Conservation (phyloP, 2,329 filamentous ascomycete species). For the Fusarium anthophilum region DNA sequence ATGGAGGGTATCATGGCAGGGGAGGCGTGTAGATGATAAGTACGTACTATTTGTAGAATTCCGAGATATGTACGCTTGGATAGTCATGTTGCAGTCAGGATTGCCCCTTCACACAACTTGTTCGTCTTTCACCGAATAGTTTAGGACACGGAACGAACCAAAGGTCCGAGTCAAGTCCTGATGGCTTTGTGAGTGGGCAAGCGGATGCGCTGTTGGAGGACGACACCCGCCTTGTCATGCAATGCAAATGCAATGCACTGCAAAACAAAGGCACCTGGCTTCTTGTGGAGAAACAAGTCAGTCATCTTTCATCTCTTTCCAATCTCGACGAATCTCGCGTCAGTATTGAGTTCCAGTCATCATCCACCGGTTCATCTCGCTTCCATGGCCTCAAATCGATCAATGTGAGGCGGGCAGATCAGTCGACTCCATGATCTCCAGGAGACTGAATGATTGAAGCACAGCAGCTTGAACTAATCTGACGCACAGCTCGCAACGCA, state of each 20-base stretch:
- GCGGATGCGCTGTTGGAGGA: constrained; percentile 26
- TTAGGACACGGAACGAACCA: background rate
- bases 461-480: constrained; percentile 25
- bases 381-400: constrained; percentile 25
- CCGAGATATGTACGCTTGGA: constrained; percentile 32
- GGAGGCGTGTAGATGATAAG: constrained; percentile 27
- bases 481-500: constrained; percentile 42
- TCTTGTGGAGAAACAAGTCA: constrained; percentile 24
- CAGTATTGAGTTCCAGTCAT: constrained; percentile 18
- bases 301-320: constrained; percentile 6
- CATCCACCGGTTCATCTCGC: constrained; percentile 28
- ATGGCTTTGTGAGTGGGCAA: constrained; percentile 19
- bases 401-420: constrained; percentile 30
- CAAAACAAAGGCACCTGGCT: constrained; percentile 22
- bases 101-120: constrained; percentile 12
- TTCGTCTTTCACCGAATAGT: constrained; percentile 7
- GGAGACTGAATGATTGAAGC: constrained; percentile 25
- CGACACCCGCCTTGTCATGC: constrained; percentile 32
- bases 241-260: constrained; percentile 36
- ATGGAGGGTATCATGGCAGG: constrained; percentile 41
- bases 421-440: constrained; percentile 8
- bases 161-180: background rate
- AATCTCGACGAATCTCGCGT: constrained; percentile 35
- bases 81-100: constrained; percentile 12
- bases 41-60: constrained; percentile 8